Conservation (phyloP, 192 early-diverging fungal species). For the Bifiguratus adelaidae region DNA sequence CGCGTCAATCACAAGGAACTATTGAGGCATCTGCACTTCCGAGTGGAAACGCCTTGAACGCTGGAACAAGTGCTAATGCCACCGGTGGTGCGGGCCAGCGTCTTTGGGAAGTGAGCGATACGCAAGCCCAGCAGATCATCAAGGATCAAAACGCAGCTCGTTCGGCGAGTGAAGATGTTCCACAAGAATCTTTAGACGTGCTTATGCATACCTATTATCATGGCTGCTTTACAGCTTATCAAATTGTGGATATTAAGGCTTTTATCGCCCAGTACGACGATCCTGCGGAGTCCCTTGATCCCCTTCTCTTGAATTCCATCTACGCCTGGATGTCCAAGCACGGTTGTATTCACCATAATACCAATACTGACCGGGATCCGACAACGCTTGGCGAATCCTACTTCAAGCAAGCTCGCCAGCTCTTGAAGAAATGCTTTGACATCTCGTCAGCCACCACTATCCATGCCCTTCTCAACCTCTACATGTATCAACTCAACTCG, state of each 20-base stretch:
- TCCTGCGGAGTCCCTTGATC: constrained; percentile 9
- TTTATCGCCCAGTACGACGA: constrained; percentile 10
- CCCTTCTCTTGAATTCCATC: constrained; percentile 22
- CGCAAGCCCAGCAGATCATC: constrained; percentile 17
- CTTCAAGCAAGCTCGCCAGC: constrained; percentile 25
- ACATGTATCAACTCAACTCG: constrained; percentile 27
- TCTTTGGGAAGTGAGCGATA: constrained; percentile 25
- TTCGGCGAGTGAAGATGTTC: constrained; percentile 9
- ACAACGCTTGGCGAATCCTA: constrained; percentile 22
- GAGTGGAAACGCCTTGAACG: neutral
- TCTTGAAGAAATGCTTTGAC: constrained; percentile 29
- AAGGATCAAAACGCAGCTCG: constrained; percentile 12
- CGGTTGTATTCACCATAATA: constrained; percentile 21
- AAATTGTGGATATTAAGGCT: constrained; percentile 16
- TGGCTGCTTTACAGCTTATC: constrained; percentile 22
- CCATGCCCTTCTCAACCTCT: constrained; percentile 23
- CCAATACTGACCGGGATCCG: constrained; percentile 7
- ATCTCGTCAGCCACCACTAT: constrained; percentile 24
- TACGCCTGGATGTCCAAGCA: constrained; percentile 28
- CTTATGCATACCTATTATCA: constrained; percentile 20
- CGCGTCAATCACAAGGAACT: neutral
- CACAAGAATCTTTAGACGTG: constrained; percentile 12
- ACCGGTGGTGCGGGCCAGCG: constrained; percentile 5
- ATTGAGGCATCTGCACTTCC: neutral
- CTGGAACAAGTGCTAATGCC: neutral